Evolutionary conservation across 2,329 filamentous ascomycete species (phyloP), one percentile per base, ranked within the genome.

Genomic region (Beauveria varroae): DNA sequence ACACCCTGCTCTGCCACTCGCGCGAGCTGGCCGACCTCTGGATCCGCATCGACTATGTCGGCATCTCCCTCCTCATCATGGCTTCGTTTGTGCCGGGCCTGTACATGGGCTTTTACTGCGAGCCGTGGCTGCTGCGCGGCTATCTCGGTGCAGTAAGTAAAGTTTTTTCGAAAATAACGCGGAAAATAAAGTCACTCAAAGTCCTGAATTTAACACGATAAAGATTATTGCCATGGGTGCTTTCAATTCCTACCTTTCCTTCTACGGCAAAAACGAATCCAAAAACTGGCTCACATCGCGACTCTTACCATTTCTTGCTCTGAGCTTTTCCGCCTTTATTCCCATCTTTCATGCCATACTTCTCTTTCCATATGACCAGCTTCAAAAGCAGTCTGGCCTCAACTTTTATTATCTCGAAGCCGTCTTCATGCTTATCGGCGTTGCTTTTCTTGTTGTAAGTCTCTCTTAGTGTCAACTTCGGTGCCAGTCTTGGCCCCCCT

Each of bases 71-170:
- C 12, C 67, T 75, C 49, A 78, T 72, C 37, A 57, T 75, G 20
- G 75, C 74, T 1, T 70, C 68, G 40, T 76, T 78, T 52, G 63
- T 76, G 30, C 72, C 73, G 7, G 74, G 73, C 2, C 65, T 76
- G n/a, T 77, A 77, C 59, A 68, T 75, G 43, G 67, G 69, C 8
- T 78, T 78, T 61, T 76, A 73, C 60, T 76, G 73, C 62, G 73
- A 75, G 62, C 66, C 67, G n/a, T 30, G 46, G 8, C 62, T 74
- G 47, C 69, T 71, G 49, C 68, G 61, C 26, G 54, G 69, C 1
- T 75, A 78, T 63, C 75, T 71, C 67, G 62, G 63, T 28, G 57
- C 57, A 7, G 57, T 59, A n/a, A 2, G 30, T n/a, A n/a, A n/a
- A n/a, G n/a, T n/a, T n/a, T n/a, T n/a, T n/a, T n/a, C n/a, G n/a